Conservation (phyloP, 768 basidiomycete species). For the Pisolithus albus region DNA sequence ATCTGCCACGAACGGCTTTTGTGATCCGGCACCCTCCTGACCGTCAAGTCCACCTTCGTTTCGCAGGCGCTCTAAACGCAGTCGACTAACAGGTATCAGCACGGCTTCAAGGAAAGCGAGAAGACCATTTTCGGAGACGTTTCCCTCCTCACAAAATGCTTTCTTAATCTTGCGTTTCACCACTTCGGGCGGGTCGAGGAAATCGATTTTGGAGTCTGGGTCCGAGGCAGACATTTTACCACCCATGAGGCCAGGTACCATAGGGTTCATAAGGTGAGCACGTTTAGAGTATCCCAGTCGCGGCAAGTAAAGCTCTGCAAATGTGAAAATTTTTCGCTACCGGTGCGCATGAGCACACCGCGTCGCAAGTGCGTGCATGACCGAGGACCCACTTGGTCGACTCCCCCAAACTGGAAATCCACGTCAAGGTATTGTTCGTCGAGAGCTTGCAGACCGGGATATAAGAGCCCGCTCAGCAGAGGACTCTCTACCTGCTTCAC, state of each 20-base stretch:
- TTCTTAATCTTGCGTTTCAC: slow-evolving; percentile 85
- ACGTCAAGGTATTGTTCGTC: slow-evolving; percentile 95
- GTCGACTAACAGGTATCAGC: slow-evolving; percentile 78
- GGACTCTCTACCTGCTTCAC: slow-evolving; percentile 96
- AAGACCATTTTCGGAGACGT: slow-evolving; percentile 80
- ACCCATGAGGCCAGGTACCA: slow-evolving; percentile 92
- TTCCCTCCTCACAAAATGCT: slow-evolving; percentile 94
- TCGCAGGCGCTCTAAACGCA: slow-evolving; percentile 54
- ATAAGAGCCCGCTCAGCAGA: slow-evolving; percentile 83
- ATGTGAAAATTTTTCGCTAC: slow-evolving; percentile 97
- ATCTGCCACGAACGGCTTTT: slow-evolving; percentile 56
- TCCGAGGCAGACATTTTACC: slow-evolving; percentile 99
- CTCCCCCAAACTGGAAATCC: slow-evolving; percentile 97
- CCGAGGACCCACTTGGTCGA: slow-evolving; percentile 71
- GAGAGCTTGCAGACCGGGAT: slow-evolving; percentile 93
- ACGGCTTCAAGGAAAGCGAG: slow-evolving; percentile 81
- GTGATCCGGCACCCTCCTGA: slow-evolving; percentile 42
- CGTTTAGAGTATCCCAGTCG: slow-evolving; percentile 89
- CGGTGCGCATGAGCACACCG: neutral
- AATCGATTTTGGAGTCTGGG: slow-evolving; percentile 96
- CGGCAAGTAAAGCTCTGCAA: slow-evolving; percentile 93
- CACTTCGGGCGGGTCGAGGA: slow-evolving; percentile 79
- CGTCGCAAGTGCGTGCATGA: neutral
- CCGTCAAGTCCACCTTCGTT: slow-evolving; percentile 36
- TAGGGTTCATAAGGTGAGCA: slow-evolving; percentile 95